phyloP scores from a whole-genome alignment of 257 asterid species.

The Haberlea rhodopensis region DNA sequence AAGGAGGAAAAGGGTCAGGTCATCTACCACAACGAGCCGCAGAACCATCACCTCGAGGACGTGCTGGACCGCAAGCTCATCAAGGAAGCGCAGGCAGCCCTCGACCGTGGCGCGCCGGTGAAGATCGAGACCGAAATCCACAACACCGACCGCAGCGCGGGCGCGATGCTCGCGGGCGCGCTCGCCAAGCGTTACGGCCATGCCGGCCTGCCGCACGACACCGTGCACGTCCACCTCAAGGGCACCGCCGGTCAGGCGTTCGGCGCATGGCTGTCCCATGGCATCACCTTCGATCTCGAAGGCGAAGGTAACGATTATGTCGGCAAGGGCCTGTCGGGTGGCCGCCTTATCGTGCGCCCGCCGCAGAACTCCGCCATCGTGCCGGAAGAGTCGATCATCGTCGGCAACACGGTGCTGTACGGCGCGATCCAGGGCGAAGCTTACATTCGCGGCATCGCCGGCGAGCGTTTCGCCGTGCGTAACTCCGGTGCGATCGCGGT shows the following conservation, averaged over 20 bases:
- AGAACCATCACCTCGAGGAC: slow-evolving; percentile 90
- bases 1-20: slow-evolving; percentile 96
- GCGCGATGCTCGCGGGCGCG: slow-evolving; percentile 94
- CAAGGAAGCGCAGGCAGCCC: slow-evolving; percentile 58
- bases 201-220: slow-evolving; percentile 75
- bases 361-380: slow-evolving; percentile 77
- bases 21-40: no score
- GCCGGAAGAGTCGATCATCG: slow-evolving; percentile 86
- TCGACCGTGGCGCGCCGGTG: slow-evolving; percentile 74
- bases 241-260: slow-evolving; percentile 99
- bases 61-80: slow-evolving; percentile 85
- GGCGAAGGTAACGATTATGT: slow-evolving; percentile 99
- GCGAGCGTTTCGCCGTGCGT: slow-evolving; percentile 94
- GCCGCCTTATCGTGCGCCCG: slow-evolving; percentile 80
- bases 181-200: slow-evolving; percentile 72
- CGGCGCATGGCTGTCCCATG: slow-evolving; percentile 95
- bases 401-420: slow-evolving; percentile 94
- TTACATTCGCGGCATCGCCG: slow-evolving; percentile 96
- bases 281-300: slow-evolving; percentile 89
- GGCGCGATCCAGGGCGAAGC: slow-evolving; percentile 97
- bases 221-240: slow-evolving; percentile 74
- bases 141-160: slow-evolving; percentile 90
- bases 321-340: slow-evolving; percentile 97
- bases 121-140: slow-evolving; percentile 77
- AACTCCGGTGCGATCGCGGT: slow-evolving; percentile 94